phyloP scores from a whole-genome alignment of 495 filamentous ascomycete genomes.

The Xylaria venustula region DNA sequence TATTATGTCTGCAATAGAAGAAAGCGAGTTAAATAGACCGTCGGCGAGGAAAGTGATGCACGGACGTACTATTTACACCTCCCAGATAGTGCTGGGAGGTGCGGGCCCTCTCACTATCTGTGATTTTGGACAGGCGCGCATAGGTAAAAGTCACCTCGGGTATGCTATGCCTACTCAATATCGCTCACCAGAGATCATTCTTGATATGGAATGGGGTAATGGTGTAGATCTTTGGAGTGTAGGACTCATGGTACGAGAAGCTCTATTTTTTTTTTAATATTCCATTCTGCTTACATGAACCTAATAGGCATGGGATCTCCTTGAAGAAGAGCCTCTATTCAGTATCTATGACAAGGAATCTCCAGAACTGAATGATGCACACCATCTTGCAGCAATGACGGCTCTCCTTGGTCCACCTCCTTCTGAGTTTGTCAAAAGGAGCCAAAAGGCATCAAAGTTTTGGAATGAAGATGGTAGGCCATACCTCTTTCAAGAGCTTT shows the following conservation, averaged over 20 bases:
- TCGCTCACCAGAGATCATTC: constrained; percentile 4
- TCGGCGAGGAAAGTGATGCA: constrained; percentile 12
- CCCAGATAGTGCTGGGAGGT: constrained; percentile 14
- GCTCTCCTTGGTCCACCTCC: constrained; percentile 16
- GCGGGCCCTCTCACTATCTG: constrained; percentile 14
- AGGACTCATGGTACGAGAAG: not conserved
- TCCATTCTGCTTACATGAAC: constrained; percentile 9
- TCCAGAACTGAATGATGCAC: constrained; percentile 16
- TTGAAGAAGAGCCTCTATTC: constrained; percentile 18
- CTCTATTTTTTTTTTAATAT: not conserved
- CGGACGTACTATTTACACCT: constrained; percentile 16
- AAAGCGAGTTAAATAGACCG: constrained; percentile 3
- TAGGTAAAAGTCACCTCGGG: constrained; percentile 14
- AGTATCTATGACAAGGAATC: constrained; percentile 14
- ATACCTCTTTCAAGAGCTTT: not conserved
- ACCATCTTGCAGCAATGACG: constrained; percentile 11
- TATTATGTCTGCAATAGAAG: not conserved
- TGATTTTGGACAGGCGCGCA: constrained; percentile 14
- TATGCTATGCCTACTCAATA: constrained; percentile 5
- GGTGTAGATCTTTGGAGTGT: not conserved
- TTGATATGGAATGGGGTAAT: not conserved
- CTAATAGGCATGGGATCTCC: constrained; percentile 19
- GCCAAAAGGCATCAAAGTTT: constrained; percentile 1
- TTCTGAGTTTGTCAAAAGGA: constrained; percentile 14
- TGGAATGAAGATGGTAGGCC: not conserved